These are phyloP conservation scores for Ulmus americana DNA, from an alignment of 331 rosid species.

Conservation along the genomic window DNA sequence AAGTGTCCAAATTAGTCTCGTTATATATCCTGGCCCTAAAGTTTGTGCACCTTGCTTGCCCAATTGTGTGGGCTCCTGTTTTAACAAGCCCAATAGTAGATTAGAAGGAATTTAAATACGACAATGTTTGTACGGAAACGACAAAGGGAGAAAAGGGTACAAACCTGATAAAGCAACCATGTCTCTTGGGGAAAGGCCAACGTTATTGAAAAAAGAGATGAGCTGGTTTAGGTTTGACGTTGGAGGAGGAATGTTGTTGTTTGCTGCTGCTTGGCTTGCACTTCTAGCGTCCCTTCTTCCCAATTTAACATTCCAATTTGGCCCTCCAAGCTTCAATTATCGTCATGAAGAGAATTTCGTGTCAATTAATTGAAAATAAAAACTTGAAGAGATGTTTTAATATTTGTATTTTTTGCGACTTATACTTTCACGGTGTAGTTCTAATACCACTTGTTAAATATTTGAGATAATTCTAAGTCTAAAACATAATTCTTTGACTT, in stretches of 20 bases:
- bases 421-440: too few species aligned
- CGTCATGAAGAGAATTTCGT: too few species aligned
- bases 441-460: too few species aligned
- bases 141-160: neutral
- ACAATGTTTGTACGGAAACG: too few species aligned
- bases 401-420: too few species aligned
- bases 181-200: constrained; percentile 75
- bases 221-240: constrained; percentile 55
- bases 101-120: too few species aligned
- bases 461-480: too few species aligned
- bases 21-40: constrained; percentile 57
- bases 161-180: constrained; percentile 77
- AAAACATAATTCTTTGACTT: too few species aligned
- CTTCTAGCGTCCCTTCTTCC: constrained; percentile 81
- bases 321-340: constrained; percentile 67
- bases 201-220: constrained; percentile 44
- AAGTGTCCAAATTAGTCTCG: constrained; percentile 46
- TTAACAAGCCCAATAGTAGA: neutral
- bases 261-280: constrained; percentile 65
- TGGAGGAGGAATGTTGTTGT: constrained; percentile 63
- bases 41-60: constrained; percentile 66
- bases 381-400: too few species aligned
- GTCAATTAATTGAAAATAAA: too few species aligned
- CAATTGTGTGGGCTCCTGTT: constrained; percentile 59
- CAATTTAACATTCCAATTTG: constrained; percentile 68